These are phyloP conservation scores for Mycena chlorophos DNA, from an alignment of 768 basidiomycete species.

Conservation along the genomic window DNA sequence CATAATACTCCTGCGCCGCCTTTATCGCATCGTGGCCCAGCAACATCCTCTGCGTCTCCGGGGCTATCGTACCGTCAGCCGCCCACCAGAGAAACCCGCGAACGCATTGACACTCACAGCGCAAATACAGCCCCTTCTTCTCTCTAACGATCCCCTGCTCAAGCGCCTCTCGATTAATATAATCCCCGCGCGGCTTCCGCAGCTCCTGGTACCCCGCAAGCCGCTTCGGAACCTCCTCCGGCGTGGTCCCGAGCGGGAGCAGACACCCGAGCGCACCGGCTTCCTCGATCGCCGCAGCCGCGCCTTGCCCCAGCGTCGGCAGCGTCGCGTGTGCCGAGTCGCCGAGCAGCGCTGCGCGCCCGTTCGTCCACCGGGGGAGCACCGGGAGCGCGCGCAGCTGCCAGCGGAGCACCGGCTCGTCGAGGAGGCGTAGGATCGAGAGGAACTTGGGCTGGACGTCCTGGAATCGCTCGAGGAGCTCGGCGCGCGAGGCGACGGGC, in stretches of 20 bases:
- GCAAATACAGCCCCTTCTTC: neutral
- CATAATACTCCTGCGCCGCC: neutral
- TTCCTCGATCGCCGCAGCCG: neutral
- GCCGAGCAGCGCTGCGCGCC: neutral
- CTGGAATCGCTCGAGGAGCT: neutral
- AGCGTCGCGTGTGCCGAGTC: neutral
- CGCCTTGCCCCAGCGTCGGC: neutral
- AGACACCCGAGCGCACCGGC: neutral
- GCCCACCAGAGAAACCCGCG: neutral
- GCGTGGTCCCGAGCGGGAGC: neutral
- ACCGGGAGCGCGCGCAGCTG: neutral
- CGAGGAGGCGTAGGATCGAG: conserved; percentile 3
- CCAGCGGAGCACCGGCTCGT: neutral
- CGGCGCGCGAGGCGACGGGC: conserved; percentile 2
- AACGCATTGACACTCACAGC: neutral
- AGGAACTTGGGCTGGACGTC: conserved; percentile 13
- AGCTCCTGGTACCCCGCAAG: neutral
- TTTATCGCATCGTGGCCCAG: neutral
- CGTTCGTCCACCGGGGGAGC: neutral
- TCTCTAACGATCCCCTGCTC: neutral
- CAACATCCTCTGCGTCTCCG: neutral
- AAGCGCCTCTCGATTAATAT: neutral
- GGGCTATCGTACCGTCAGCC: neutral
- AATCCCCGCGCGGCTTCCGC: neutral
- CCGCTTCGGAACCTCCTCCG: neutral